Evolutionary conservation across 768 basidiomycete species (phyloP).

Genomic region (Tubosaeta sp.): DNA sequence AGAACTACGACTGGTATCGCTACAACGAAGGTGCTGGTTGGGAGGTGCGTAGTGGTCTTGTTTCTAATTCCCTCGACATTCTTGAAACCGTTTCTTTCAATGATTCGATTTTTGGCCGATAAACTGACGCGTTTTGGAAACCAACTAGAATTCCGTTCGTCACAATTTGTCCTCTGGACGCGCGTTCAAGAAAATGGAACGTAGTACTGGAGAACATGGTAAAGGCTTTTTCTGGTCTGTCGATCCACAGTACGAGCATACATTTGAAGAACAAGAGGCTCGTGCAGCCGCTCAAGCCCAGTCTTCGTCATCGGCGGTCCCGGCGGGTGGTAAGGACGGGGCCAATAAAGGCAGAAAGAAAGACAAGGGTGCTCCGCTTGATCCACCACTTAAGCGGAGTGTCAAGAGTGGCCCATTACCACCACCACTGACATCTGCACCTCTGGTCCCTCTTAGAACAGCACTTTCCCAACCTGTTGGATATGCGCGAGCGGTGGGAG

Average conservation of each 20-base stretch:
- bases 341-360: constrained; percentile 46
- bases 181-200: constrained; percentile 88
- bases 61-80: neutral
- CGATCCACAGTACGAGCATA: constrained; percentile 66
- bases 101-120: constrained; percentile 4
- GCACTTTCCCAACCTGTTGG: constrained; percentile 1
- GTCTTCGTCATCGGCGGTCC: constrained; percentile 20
- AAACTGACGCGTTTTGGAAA: constrained; percentile 10
- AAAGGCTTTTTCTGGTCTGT: constrained; percentile 95
- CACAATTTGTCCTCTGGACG: constrained; percentile 92
- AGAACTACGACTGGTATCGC: constrained; percentile 86
- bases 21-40: constrained; percentile 80
- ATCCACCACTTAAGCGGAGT: constrained; percentile 67
- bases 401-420: constrained; percentile 61
- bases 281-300: constrained; percentile 37
- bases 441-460: constrained; percentile 46
- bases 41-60: constrained; percentile 59
- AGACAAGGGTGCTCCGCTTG: constrained; percentile 48
- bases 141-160: constrained; percentile 77
- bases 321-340: constrained; percentile 35
- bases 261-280: constrained; percentile 66
- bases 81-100: neutral
- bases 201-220: constrained; percentile 78
- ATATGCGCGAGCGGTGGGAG: neutral
- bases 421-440: constrained; percentile 65